Conservation (phyloP, 202 grass and related monocot species). For the Setaria viridis region DNA sequence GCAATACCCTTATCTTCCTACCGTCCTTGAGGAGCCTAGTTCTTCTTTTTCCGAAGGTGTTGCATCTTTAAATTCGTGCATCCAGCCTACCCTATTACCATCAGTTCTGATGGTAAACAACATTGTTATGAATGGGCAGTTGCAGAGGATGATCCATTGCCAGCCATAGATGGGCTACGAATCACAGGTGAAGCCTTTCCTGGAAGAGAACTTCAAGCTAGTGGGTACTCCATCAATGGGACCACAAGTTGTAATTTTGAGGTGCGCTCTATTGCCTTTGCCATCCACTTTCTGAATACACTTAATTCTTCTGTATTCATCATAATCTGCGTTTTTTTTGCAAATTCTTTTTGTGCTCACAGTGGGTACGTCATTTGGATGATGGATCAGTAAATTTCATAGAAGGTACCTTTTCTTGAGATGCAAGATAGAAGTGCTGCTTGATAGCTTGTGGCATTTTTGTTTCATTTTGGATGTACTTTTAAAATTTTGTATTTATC, state of each 20-base stretch:
- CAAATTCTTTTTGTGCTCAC: slow-evolving; percentile 31
- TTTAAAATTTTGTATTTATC: not conserved
- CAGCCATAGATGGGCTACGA: slow-evolving; percentile 79
- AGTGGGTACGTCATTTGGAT: slow-evolving; percentile 91
- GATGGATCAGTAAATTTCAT: slow-evolving; percentile 93
- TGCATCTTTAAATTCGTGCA: slow-evolving; percentile 34
- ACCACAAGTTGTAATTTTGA: slow-evolving; percentile 99
- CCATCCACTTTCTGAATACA: slow-evolving; percentile 14
- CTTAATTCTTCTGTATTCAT: slow-evolving; percentile 2
- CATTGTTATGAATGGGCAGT: slow-evolving; percentile 52
- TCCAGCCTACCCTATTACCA: not conserved
- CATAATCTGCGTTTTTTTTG: slow-evolving; percentile 20
- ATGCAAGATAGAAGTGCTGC: slow-evolving; percentile 26
- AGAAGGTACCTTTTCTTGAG: slow-evolving; percentile 63
- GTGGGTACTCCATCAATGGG: slow-evolving; percentile 82
- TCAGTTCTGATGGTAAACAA: slow-evolving; percentile 26
- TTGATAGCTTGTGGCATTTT: not conserved
- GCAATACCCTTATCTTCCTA: slow-evolving; percentile 79
- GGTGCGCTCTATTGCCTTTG: slow-evolving; percentile 43
- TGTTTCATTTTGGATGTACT: slow-evolving; percentile 13
- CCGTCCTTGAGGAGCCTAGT: slow-evolving; percentile 80
- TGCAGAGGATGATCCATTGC: slow-evolving; percentile 85
- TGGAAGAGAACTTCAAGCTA: slow-evolving; percentile 88
- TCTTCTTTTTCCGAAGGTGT: slow-evolving; percentile 96
- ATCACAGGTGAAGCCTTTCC: slow-evolving; percentile 96